Evolutionary conservation across 441 rosid genomes (phyloP).

Genomic region (Brassica hybrid): DNA sequence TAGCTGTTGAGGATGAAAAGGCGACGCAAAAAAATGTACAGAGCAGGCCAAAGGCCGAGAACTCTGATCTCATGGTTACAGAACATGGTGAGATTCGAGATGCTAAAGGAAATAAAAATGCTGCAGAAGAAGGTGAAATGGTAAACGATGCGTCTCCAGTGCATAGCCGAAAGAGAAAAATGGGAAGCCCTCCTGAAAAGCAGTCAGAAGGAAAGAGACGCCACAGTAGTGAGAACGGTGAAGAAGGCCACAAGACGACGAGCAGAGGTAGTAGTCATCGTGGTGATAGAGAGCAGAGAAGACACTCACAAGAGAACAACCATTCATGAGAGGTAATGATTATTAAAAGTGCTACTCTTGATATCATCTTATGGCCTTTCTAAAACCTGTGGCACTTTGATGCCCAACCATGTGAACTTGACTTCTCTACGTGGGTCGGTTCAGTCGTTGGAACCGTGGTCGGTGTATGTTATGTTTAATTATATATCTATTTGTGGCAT

Average conservation of each 20-base stretch:
- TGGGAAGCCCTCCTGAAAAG: constrained; percentile 53
- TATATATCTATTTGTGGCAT: constrained; percentile 34
- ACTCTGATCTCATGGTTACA: too few species aligned
- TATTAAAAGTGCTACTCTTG: constrained; percentile 32
- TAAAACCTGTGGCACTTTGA: constrained; percentile 37
- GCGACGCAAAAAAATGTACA: constrained; percentile 53
- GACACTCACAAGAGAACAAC: constrained; percentile 44
- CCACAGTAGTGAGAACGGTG: constrained; percentile 48
- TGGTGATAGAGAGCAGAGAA: constrained; percentile 43
- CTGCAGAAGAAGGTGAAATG: constrained; percentile 56
- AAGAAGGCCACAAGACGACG: constrained; percentile 30
- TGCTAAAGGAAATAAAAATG: not conserved
- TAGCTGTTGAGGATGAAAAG: constrained; percentile 62
- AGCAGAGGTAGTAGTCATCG: constrained; percentile 39
- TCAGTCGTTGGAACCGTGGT: constrained; percentile 45
- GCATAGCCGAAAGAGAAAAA: constrained; percentile 66
- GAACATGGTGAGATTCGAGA: too few species aligned
- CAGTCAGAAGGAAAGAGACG: constrained; percentile 68
- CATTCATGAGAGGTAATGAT: constrained; percentile 34
- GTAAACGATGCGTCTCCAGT: constrained; percentile 49
- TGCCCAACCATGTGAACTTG: constrained; percentile 41
- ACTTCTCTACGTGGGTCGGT: constrained; percentile 42
- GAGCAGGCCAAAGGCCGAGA: constrained; percentile 57
- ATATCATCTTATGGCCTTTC: constrained; percentile 31
- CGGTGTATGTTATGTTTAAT: constrained; percentile 36